Evolutionary conservation across 164 flowering plant genomes (phyloP).

Genomic region (Stephania cephalantha): DNA sequence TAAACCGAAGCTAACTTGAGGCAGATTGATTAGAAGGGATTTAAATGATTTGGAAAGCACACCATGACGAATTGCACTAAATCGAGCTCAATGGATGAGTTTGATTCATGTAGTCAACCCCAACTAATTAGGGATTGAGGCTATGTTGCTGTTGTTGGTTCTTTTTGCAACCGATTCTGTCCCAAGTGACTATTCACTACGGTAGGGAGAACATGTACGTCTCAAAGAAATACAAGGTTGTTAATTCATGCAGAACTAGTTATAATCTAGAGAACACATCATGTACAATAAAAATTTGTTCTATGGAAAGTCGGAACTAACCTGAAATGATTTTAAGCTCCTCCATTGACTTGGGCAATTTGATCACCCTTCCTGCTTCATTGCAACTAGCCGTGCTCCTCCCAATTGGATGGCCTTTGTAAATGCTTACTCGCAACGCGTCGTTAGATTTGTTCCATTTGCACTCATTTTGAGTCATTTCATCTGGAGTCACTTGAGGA

Average conservation of each 20-base stretch:
- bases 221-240: not conserved
- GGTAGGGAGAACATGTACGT: not conserved
- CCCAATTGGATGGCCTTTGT: slow-evolving; percentile 59
- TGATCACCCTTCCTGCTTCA: slow-evolving; percentile 60
- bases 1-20: no score
- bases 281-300: not conserved
- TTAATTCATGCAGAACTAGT: not conserved
- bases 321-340: slow-evolving; percentile 82
- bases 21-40: no score
- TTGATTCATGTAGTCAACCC: no score
- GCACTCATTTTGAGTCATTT: slow-evolving; percentile 30
- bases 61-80: no score
- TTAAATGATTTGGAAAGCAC: no score
- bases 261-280: not conserved
- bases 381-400: slow-evolving; percentile 32
- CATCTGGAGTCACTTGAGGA: slow-evolving; percentile 26
- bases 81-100: no score
- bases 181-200: not conserved
- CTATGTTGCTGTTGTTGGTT: not conserved
- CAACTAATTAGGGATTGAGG: no score
- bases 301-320: slow-evolving; percentile 15
- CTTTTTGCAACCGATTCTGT: not conserved
- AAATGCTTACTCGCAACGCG: slow-evolving; percentile 55
- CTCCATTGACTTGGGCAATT: slow-evolving; percentile 52
- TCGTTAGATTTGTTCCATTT: slow-evolving; percentile 9